phyloP scores from a whole-genome alignment of 345 rosid species.

The Gossypium bickii region DNA sequence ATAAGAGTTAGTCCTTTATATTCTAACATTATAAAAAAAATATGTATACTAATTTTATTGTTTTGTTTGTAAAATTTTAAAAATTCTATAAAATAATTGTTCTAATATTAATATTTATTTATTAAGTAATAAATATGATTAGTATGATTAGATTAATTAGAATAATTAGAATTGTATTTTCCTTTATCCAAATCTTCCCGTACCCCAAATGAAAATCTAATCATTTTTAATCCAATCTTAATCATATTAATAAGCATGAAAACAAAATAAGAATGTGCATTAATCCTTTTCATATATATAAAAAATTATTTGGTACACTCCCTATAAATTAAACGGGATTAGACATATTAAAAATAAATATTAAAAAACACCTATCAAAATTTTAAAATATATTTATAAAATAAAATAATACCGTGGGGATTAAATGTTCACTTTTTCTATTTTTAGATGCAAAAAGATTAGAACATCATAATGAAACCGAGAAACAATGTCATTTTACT shows the following conservation, averaged over 20 bases:
- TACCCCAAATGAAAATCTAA: not conserved
- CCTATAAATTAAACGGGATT: no score
- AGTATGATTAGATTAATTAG: not conserved
- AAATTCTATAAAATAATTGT: no score
- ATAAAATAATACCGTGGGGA: no score
- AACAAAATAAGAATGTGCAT: not conserved
- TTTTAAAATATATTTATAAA: no score
- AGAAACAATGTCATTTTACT: not conserved
- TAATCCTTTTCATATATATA: not conserved
- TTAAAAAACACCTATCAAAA: not conserved
- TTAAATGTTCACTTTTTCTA: no score
- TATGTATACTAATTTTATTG: no score
- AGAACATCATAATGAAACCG: constrained; percentile 2
- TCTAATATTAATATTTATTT: not conserved
- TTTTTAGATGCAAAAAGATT: not conserved
- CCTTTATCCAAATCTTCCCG: not conserved
- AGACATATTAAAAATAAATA: not conserved
- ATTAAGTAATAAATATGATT: not conserved
- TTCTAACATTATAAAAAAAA: not conserved
- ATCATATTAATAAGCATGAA: not conserved
- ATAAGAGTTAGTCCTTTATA: not conserved
- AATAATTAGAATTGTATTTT: not conserved
- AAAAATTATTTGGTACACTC: no score
- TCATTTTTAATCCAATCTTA: not conserved
- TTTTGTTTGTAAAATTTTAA: no score